These are phyloP conservation scores for Monosporascus sp. DNA, from an alignment of 2,329 filamentous ascomycete species.

Conservation along the genomic window DNA sequence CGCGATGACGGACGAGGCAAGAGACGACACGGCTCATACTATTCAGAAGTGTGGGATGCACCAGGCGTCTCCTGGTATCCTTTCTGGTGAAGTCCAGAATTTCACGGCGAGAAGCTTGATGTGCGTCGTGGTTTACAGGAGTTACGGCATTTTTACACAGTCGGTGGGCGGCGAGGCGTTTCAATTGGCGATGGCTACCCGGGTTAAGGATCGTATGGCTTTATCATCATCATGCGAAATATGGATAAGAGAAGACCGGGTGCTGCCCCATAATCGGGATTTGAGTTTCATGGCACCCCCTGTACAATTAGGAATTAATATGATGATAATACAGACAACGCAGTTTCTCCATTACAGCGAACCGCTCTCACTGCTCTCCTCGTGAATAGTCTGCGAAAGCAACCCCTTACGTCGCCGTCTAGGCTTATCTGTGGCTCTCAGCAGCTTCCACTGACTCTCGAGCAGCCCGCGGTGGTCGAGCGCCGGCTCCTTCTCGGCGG, in stretches of 20 bases:
- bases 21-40: background rate
- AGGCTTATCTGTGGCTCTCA: constrained; percentile 25
- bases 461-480: constrained; percentile 13
- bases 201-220: background rate
- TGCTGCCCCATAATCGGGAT: background rate
- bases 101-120: background rate
- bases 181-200: background rate
- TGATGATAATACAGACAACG: background rate
- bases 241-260: background rate
- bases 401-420: constrained; percentile 43
- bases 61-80: background rate
- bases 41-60: background rate
- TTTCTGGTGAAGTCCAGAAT: background rate
- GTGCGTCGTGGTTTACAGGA: background rate
- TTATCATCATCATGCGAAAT: background rate
- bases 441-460: constrained; percentile 21
- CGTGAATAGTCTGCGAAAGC: constrained; percentile 62
- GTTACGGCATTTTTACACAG: background rate
- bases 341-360: constrained; percentile 9
- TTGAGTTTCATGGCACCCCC: background rate
- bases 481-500: background rate
- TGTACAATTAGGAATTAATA: background rate
- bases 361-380: constrained; percentile 62
- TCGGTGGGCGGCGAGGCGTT: background rate
- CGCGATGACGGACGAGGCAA: constrained; percentile 1